Conservation (phyloP, 257 asterid species). For the Sherardia arvensis region DNA sequence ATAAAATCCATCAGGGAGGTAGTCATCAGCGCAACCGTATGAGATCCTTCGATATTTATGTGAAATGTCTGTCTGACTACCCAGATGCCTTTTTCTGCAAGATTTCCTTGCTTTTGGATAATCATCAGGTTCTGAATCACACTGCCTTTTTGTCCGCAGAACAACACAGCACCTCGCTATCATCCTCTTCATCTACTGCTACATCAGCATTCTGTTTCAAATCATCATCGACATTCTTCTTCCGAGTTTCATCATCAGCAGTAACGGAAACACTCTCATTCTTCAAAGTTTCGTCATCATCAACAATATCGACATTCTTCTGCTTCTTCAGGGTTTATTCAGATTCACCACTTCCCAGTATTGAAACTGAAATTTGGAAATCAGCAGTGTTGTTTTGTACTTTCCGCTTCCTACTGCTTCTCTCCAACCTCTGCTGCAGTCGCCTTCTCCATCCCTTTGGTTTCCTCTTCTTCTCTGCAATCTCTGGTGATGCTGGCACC, state of each 20-base stretch:
- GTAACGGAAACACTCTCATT: neutral
- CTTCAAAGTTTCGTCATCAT: neutral
- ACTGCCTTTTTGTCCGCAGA: slow-evolving; percentile 69
- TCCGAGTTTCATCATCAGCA: neutral
- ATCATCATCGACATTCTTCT: too few species aligned
- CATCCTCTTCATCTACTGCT: neutral
- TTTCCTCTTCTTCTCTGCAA: too few species aligned
- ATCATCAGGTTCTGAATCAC: slow-evolving; percentile 58
- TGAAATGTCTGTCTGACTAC: slow-evolving; percentile 43
- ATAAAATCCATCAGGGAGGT: slow-evolving; percentile 85
- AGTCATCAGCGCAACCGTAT: slow-evolving; percentile 61
- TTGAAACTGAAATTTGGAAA: slow-evolving; percentile 20
- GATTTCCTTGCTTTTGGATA: slow-evolving; percentile 75
- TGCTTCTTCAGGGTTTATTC: neutral
- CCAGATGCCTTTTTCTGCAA: slow-evolving; percentile 43
- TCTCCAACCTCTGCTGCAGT: slow-evolving; percentile 32
- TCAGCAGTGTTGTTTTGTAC: slow-evolving; percentile 27
- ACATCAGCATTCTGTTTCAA: neutral
- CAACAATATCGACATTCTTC: neutral
- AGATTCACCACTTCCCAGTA: slow-evolving; percentile 20
- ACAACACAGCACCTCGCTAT: slow-evolving; percentile 15
- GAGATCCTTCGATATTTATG: slow-evolving; percentile 63
- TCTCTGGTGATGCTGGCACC: too few species aligned
- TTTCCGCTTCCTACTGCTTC: slow-evolving; percentile 53
- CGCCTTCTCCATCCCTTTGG: slow-evolving; percentile 74